phyloP scores from a whole-genome alignment of 306 rosid genomes.

The Castanea sativa region DNA sequence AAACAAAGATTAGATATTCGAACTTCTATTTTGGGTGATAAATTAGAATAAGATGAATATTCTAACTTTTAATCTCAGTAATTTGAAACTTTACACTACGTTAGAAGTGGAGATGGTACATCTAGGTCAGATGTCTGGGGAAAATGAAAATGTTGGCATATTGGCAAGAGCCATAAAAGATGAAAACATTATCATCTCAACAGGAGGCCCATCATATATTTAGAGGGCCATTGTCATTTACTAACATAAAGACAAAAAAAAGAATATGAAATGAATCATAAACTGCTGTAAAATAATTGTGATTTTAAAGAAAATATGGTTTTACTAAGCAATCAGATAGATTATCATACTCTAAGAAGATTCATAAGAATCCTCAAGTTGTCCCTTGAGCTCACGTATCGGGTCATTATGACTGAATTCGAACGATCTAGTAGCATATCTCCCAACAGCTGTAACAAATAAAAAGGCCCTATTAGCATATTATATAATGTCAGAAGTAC shows the following conservation, averaged over 20 bases:
- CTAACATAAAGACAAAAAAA: neutral
- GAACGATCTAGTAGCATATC: slow-evolving; percentile 94
- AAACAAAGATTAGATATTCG: slow-evolving; percentile 3
- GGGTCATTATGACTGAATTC: slow-evolving; percentile 93
- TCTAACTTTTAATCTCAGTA: neutral
- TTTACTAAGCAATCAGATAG: slow-evolving; percentile 17
- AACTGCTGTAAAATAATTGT: neutral
- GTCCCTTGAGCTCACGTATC: slow-evolving; percentile 96
- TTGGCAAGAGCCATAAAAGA: neutral
- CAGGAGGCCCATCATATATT: neutral
- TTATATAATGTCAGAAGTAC: slow-evolving; percentile 3
- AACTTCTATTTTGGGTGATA: neutral
- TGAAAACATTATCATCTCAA: neutral
- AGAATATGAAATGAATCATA: neutral
- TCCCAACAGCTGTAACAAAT: slow-evolving; percentile 76
- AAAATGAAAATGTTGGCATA: neutral
- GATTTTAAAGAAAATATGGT: neutral
- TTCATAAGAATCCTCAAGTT: slow-evolving; percentile 97
- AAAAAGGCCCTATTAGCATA: slow-evolving; percentile 30
- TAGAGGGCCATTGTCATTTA: neutral
- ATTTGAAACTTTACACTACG: neutral
- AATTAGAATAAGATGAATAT: neutral
- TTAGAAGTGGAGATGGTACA: neutral
- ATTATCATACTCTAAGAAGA: slow-evolving; percentile 76
- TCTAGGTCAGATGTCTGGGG: neutral